Evolutionary conservation across 2,329 filamentous ascomycete species (phyloP).

Genomic region (Phialophora tarda): DNA sequence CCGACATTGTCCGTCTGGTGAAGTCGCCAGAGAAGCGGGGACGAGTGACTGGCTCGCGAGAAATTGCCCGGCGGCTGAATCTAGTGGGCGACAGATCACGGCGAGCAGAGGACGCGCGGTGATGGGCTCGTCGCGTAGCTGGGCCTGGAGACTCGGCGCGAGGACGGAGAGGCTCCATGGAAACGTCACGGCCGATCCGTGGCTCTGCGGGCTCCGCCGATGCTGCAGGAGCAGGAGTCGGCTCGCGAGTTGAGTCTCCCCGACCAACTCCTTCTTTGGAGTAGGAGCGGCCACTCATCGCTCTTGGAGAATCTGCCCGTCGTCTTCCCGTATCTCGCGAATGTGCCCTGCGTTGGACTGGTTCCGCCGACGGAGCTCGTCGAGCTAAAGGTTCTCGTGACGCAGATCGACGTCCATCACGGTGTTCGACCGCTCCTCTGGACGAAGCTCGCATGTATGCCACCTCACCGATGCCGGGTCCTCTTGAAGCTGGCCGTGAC

Average conservation of each 20-base stretch:
- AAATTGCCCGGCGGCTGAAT: constrained; percentile 18
- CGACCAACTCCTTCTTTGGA: constrained; percentile 4
- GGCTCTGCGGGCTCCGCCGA: background rate
- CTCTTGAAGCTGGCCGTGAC: constrained; percentile 29
- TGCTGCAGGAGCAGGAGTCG: background rate
- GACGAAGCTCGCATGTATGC: constrained; percentile 31
- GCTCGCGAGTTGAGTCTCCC: constrained; percentile 16
- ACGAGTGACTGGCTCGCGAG: constrained; percentile 22
- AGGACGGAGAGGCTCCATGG: constrained; percentile 13
- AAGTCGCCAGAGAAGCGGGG: constrained; percentile 25
- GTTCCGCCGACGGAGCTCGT: constrained; percentile 23
- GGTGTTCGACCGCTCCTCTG: constrained; percentile 8
- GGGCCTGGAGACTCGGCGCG: constrained; percentile 18
- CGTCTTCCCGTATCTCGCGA: constrained; percentile 18
- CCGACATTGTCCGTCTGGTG: constrained; percentile 26
- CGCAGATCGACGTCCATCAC: constrained; percentile 21
- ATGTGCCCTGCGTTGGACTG: constrained; percentile 15
- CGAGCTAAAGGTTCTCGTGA: constrained; percentile 24
- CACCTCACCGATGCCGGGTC: constrained; percentile 29
- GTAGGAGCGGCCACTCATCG: constrained; percentile 1
- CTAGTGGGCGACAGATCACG: constrained; percentile 2
- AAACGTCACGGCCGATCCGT: background rate
- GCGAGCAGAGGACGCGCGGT: constrained; percentile 16
- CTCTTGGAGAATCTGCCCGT: constrained; percentile 11
- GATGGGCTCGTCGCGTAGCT: constrained; percentile 11